A percentile compares a stretch with the other conserved stretches of the same genome.
Conservation (phyloP, 805 yeast genomes). For the Yamadazyma laniorum region DNA sequence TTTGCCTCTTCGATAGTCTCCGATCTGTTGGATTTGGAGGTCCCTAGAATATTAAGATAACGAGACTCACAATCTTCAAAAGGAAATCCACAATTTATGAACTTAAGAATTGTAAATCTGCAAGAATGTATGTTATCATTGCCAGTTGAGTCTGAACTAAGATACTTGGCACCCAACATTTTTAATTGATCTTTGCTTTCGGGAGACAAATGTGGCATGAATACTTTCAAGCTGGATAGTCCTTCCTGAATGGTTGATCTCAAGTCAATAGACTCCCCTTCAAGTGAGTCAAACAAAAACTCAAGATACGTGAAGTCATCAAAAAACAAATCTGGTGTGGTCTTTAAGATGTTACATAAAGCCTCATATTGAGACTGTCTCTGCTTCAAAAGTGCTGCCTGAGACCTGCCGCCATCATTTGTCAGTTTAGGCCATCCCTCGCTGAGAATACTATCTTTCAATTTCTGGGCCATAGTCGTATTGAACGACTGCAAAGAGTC, state of each 20-base stretch:
- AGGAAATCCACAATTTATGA: conserved; percentile 58
- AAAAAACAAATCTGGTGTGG: conserved; percentile 40
- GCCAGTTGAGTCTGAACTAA: conserved; percentile 18
- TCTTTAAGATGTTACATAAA: conserved; percentile 61
- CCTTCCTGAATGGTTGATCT: conserved; percentile 71
- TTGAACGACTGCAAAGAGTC: conserved; percentile 29
- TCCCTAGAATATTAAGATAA: conserved; percentile 62
- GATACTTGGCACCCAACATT: conserved; percentile 29
- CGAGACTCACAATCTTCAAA: conserved; percentile 70
- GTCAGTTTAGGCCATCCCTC: conserved; percentile 62
- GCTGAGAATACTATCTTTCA: conserved; percentile 50
- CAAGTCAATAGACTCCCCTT: conserved; percentile 60
- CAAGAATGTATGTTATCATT: conserved; percentile 43
- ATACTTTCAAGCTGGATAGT: conserved; percentile 55
- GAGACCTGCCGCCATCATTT: conserved; percentile 32
- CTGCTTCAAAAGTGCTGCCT: conserved; percentile 36
- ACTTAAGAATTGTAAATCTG: conserved; percentile 66
- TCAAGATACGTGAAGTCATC: conserved; percentile 52
- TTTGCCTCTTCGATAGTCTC: conserved; percentile 79
- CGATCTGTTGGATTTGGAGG: conserved; percentile 54
- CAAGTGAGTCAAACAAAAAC: conserved; percentile 69
- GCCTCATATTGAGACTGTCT: conserved; percentile 75
- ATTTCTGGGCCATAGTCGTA: conserved; percentile 47
- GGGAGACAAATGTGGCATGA: conserved; percentile 40
- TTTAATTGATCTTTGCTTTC: conserved; percentile 44